Base-by-base conservation (phyloP, 2,329 filamentous ascomycete species). In the Talaromyces amestolkiae region DNA sequence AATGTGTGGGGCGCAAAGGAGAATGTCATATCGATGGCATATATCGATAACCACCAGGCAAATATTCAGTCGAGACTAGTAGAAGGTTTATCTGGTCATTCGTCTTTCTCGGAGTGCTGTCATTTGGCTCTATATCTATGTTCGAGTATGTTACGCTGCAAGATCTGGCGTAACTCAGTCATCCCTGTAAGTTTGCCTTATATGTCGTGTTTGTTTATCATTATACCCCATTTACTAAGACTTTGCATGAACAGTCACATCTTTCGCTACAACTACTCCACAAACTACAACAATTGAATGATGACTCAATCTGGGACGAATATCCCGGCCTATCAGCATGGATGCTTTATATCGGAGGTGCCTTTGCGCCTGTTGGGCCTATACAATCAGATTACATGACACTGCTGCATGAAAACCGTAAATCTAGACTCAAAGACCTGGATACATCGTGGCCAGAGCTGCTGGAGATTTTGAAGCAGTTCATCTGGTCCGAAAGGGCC, bases 21-120 rank as follows among this genome's bases (percentile, higher is more conserved):
- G 1, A 72, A 77, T 41, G 58, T 60, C 0, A 56, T 74, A 0
- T 66, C 69, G 2, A 76, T 80, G 67, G 66, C 73, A 47, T 66
- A 68, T 9, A 74, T 82, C 27, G 73, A 82, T 45, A 78, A 79
- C 39, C 79, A 81, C 9, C 73, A 73, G 41, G 80, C 79, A 45
- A 81, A 76, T 2, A 78, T 82, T 13, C 79, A 82, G 43, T 81
- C 79, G 0, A 73, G 78, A 37, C 69, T 82, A 0, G 70, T 71
- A 3, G 53, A 70, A 2, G 51, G 58, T 8, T 66, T 80, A 3
- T 65, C 67, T 4, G 69, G 68, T 10, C 2, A 15, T 0, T 76
- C 71, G 0, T 47, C 69, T 1, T 22, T 78, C 5, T 63, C 69
- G 1, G 72, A 76, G 2, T 79, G 75, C 63, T 80, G 77, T n/a